Evolutionary conservation across 805 yeast genomes (phyloP), one percentile per base, ranked within the genome.

Genomic region (Pichia membranifaciens): DNA sequence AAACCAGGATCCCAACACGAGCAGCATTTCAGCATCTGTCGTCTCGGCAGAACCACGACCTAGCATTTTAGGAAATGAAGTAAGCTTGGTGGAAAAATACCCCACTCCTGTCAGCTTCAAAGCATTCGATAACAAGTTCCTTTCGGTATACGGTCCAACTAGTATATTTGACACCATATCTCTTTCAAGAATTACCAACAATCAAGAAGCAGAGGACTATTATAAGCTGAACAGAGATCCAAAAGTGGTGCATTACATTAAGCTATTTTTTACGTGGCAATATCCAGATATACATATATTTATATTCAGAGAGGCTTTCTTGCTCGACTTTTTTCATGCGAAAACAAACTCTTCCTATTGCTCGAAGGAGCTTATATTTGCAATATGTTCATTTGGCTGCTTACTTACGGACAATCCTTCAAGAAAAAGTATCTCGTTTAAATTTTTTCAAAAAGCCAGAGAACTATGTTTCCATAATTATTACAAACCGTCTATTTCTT

Each of bases 221-320:
- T 59, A 51, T 42, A 49, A 53, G 23, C 54, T 68, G 43, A 73
- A 67, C 50, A 66, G 60, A 41, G 68, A 65, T 51, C 46, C 55
- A 1, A 47, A 34, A 5, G 49, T 57, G 3, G 38, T 52, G 2
- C 51, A 51, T n/a, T 55, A 54, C 33, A 49, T 58, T 23, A 55
- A 54, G 31, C 31, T 57, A 59, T 58, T 81, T 58, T 81, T 79
- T 59, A 71, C 70, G 12, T 79, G 82, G 81, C 75, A 76, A 52
- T 81, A 81, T 53, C 84, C 85, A 5, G 84, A 80, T 51, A 74
- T 76, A 52, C 78, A 78, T 54, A 71, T 76, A 66, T 80, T 79
- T 54, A 71, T 81, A 12, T 80, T 75, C 54, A 66, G 85, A 50
- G 86, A 81, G 54, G 76, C 82, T 16, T 80, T 80, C 55, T 62